A percentile compares a stretch with the other conserved stretches of the same genome.
Conservation (phyloP, 345 rosid genomes). For the Kandelia obovata region DNA sequence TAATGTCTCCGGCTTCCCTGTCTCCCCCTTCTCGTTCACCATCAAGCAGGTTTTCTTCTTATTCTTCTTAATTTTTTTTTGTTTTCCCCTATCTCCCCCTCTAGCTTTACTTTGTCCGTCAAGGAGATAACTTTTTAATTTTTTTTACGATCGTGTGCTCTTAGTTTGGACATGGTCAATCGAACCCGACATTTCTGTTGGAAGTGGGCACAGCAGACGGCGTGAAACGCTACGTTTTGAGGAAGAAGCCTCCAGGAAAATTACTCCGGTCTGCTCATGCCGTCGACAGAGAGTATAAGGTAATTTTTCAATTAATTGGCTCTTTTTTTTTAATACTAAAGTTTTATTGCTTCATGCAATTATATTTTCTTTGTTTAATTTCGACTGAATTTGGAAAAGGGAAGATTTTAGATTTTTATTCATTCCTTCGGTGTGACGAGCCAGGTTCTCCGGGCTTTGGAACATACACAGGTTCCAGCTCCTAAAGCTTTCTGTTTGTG, state of each 20-base stretch:
- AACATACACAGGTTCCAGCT: conserved; percentile 71
- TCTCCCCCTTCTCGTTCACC: conserved; percentile 47
- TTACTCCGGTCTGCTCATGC: conserved; percentile 86
- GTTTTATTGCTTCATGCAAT: neutral
- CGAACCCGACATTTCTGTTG: conserved; percentile 83
- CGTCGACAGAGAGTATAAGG: conserved; percentile 84
- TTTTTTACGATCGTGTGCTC: neutral
- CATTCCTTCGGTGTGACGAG: neutral
- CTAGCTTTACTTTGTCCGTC: neutral
- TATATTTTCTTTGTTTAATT: neutral
- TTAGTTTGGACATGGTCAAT: conserved; percentile 94
- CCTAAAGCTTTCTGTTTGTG: conserved; percentile 84
- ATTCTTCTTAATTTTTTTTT: too few species aligned
- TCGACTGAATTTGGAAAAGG: too few species aligned
- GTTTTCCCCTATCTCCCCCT: neutral
- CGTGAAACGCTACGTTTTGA: conserved; percentile 72
- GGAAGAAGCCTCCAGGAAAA: conserved; percentile 90
- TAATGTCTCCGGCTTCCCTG: conserved; percentile 68
- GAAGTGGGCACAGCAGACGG: conserved; percentile 49
- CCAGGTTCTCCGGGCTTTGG: conserved; percentile 79
- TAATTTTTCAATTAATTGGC: conserved; percentile 7
- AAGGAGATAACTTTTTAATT: neutral
- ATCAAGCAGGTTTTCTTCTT: conserved; percentile 51
- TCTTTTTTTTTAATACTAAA: neutral
- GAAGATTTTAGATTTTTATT: neutral